A percentile compares a stretch with the other conserved stretches of the same genome.
Conservation (phyloP, 352 stramenopile genomes). For the Pythium pyrilobum region DNA sequence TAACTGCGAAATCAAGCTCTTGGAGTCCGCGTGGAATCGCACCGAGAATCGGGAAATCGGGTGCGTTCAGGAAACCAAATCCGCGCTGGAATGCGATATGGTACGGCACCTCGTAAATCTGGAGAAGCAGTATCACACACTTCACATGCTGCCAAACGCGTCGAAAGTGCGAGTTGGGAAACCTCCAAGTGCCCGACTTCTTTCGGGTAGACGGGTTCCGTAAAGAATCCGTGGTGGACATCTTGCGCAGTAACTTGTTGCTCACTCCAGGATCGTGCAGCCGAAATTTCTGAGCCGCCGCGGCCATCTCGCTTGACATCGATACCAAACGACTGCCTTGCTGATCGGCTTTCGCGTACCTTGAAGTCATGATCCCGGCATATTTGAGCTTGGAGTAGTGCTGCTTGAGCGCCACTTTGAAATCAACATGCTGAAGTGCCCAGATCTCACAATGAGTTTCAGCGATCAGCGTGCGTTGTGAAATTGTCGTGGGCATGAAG, state of each 20-base stretch:
- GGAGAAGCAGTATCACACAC: conserved; percentile 7
- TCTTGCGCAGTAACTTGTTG: conserved; percentile 15
- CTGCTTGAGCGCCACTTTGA: conserved; percentile 31
- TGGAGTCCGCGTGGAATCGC: conserved; percentile 36
- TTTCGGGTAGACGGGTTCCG: background rate
- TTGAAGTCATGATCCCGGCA: conserved; percentile 30
- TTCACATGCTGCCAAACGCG: conserved; percentile 12
- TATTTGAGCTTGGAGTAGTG: conserved; percentile 58
- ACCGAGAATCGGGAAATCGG: conserved; percentile 7
- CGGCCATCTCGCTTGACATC: background rate
- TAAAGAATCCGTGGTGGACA: conserved; percentile 1
- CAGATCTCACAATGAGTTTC: conserved; percentile 26
- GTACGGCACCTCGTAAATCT: conserved; percentile 23
- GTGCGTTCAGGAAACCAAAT: conserved; percentile 16
- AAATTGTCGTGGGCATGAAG: background rate
- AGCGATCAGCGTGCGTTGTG: conserved; percentile 5
- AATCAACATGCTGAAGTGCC: conserved; percentile 10
- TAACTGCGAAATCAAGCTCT: conserved; percentile 24
- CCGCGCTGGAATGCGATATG: conserved; percentile 27
- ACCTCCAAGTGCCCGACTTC: conserved; percentile 4
- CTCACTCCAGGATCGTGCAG: background rate
- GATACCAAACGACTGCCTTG: background rate
- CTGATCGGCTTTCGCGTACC: background rate
- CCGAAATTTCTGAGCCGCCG: conserved; percentile 1
- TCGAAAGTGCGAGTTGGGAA: conserved; percentile 18